Base-by-base conservation (phyloP, 2,329 filamentous ascomycete species). In the Orbilia blumenaviensis region DNA sequence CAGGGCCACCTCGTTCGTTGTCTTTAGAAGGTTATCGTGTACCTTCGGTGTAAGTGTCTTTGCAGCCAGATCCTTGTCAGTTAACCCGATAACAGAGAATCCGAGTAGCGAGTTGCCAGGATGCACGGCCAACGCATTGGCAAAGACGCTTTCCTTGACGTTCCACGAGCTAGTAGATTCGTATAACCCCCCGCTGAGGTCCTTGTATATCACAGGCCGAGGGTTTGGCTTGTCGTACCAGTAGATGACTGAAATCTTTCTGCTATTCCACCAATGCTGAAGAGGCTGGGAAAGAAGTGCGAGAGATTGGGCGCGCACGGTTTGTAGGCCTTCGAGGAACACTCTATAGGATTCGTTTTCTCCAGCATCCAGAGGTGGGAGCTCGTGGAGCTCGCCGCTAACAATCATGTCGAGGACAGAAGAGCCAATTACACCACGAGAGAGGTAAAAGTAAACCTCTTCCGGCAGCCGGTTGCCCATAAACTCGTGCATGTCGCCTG, bases 381-480 rank as follows among this genome's bases (percentile, higher is more conserved):
- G 87, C 61, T 97, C 87, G 29, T 91, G 84, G 69, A 96, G 88
- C 81, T 94, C 90, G 78, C 91, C 89, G 64, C 92, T 91, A 3
- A 92, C 91, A 79, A 97, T 89, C 87, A 90, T 94, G 82, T 91
- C 92, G 10, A 96, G 87, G 38, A 97, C 86, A 54, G 92, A 89
- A 23, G 93, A 87, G 27, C 92, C 89, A 78, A 98, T 89, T 46
- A 97, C 85, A 34, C 93, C 95, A 61, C 88, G 90, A 72, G 93
- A 93, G 58, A 97, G 86, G 82, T 98, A 98, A 82, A 93, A 91
- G 82, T 94, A 94, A 16, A 98, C 86, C 83, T 99, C 95, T 42
- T 93, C 89, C 0, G 95, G 93, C 3, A 99, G 86, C 74, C 94
- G 91, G 73, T 96, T 88, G n/a, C 93, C 93, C 77, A 97, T 88